Conservation (phyloP, 129 eudicot species). For the Rutidosis leptorrhynchoides region DNA sequence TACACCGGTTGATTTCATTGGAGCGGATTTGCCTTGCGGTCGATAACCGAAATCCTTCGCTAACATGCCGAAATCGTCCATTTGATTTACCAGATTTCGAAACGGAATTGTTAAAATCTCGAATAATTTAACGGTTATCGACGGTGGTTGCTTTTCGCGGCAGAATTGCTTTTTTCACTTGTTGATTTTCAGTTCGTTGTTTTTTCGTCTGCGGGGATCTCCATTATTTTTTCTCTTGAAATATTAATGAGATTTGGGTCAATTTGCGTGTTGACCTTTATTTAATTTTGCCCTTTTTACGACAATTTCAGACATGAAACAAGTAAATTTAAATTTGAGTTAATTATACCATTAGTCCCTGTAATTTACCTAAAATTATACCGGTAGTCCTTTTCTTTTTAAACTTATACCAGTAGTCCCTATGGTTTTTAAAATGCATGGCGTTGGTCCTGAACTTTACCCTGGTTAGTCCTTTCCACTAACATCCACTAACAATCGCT, state of each 20-base stretch:
- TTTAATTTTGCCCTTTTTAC: not conserved
- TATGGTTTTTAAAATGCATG: too few relatives aligned
- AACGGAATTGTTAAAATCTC: not conserved
- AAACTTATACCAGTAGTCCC: too few relatives aligned
- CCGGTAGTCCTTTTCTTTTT: too few relatives aligned
- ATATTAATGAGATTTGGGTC: constrained; percentile 15
- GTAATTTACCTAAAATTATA: too few relatives aligned
- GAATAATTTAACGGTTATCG: not conserved
- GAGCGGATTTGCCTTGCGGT: constrained; percentile 82
- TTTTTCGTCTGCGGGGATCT: constrained; percentile 13
- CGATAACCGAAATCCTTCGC: constrained; percentile 66
- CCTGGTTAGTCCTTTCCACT: too few relatives aligned
- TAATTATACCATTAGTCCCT: too few relatives aligned
- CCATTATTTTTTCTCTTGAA: constrained; percentile 19
- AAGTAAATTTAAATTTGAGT: too few relatives aligned
- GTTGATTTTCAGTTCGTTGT: constrained; percentile 13
- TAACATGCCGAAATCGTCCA: constrained; percentile 73
- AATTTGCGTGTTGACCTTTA: not conserved
- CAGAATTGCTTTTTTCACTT: not conserved
- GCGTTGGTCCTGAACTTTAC: too few relatives aligned
- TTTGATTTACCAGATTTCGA: constrained; percentile 9
- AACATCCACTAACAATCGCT: too few relatives aligned
- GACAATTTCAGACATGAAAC: constrained; percentile 7
- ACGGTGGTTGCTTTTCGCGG: constrained; percentile 19
- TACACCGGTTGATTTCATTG: constrained; percentile 56